Conservation (phyloP, 2,329 filamentous ascomycete species). For the Chaetomiaceae sp. region DNA sequence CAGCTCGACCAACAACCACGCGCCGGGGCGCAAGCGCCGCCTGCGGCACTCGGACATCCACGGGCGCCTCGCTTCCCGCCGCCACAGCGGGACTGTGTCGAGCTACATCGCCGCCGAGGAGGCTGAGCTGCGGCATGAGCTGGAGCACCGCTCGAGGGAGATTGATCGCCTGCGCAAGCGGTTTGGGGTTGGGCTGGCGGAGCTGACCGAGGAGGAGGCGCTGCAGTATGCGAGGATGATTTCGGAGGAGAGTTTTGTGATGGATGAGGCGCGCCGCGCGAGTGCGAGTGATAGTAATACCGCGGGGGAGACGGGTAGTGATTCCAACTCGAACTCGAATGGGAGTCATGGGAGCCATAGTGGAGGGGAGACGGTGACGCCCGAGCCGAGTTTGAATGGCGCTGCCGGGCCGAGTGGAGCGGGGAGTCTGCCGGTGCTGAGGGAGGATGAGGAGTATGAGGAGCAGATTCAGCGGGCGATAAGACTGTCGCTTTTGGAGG, state of each 20-base stretch:
- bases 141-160: conserved; percentile 62
- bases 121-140: conserved; percentile 71
- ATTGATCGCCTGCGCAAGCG: conserved; percentile 66
- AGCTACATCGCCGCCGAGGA: conserved; percentile 86
- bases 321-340: not conserved
- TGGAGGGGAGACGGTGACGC: conserved; percentile 47
- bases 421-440: conserved; percentile 14
- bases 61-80: conserved; percentile 46
- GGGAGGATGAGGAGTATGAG: conserved; percentile 51
- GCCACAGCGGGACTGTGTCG: conserved; percentile 63
- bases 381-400: conserved; percentile 48
- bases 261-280: conserved; percentile 52
- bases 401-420: conserved; percentile 23
- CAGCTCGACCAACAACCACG: conserved; percentile 73
- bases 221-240: conserved; percentile 62
- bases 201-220: conserved; percentile 62
- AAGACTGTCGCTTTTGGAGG: conserved; percentile 56
- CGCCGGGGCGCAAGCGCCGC: conserved; percentile 73
- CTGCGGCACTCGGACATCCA: conserved; percentile 62
- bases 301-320: conserved; percentile 22
- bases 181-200: conserved; percentile 76
- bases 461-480: conserved; percentile 60
- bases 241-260: conserved; percentile 55
- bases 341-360: conserved; percentile 19
- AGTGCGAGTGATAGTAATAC: conserved; percentile 44